Percentiles rank a stretch among this genome's conserved stretches.
These are phyloP conservation scores for Eucalyptus curtisii DNA, from an alignment of 345 rosid species.

Conservation along the genomic window DNA sequence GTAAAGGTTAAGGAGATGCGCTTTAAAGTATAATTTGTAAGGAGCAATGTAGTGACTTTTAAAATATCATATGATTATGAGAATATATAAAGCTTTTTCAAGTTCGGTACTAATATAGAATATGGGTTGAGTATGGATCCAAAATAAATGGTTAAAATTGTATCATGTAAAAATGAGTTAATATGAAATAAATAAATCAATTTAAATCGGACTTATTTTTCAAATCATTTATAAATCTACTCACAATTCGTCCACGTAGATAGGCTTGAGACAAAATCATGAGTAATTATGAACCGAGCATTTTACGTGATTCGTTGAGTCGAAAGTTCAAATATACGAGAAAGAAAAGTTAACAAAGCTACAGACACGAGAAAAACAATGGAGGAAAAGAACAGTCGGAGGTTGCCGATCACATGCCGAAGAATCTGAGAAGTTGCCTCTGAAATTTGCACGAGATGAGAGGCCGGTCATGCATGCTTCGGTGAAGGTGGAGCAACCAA, in stretches of 20 bases:
- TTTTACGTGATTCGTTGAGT: background rate
- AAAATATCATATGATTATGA: fast-evolving
- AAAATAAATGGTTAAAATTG: background rate
- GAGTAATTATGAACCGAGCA: background rate
- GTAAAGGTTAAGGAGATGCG: background rate
- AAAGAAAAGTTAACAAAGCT: background rate
- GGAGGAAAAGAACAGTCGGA: background rate
- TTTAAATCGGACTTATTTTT: background rate
- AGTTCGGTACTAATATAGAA: too few species aligned
- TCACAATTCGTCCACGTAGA: background rate
- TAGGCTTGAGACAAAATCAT: background rate
- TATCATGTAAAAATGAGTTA: background rate
- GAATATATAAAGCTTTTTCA: fast-evolving
- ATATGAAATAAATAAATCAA: background rate
- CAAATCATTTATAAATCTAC: background rate
- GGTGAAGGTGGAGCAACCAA: background rate
- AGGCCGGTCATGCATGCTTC: background rate
- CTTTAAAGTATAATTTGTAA: background rate
- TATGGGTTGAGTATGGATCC: fast-evolving
- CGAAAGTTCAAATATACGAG: background rate
- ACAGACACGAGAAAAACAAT: fast-evolving
- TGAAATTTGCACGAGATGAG: background rate
- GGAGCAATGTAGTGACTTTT: background rate
- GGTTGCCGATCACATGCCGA: background rate
- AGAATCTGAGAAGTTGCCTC: background rate